Base-by-base conservation (phyloP, 345 rosid genomes). In the Pistacia vera region DNA sequence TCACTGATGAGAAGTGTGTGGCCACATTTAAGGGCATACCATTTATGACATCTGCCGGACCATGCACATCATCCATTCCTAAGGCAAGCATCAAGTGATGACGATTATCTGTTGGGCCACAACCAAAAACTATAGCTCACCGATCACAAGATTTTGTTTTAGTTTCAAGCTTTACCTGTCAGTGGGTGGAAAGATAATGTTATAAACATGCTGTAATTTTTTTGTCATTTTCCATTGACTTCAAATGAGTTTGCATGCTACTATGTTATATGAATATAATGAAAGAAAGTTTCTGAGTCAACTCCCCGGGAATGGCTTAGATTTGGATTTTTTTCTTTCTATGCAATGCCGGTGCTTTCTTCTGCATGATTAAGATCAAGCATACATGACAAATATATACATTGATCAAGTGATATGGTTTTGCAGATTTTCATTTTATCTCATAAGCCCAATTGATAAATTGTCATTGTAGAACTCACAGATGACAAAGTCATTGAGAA, bases 1-100 rank as follows among this genome's bases (percentile, higher is more conserved):
- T 80, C 82, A 90, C 99, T 1, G 93, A 96, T 82, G 99, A 92
- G 57, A 91, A 84, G 74, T 97, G 98, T 10, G 91, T 93, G 67
- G 99, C 99, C 68, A 96, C 97, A 64, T 96, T 81, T 84, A 91
- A 93, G 84, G 99, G 95, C 61, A 81, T 89, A 71, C 95, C 97
- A 57, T 96, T 93, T 71, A 96, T 96, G 97, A 93, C 99, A 20
- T 90, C 93, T 11, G 92, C 88, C 11, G 97, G 98, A 58, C 95
- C 96, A 33, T 88, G 96, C 83, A 84, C 86, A n/a, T 92, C 97
- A 0, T 89, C 84, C 59, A 89, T 92, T 79, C 85, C 93, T 5
- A 91, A 89, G 86, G 98, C 91, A 68, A 83, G 85, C 81, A 87
- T 95, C 87, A 92, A 93, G 82, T 90, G 88, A 93, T 77, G 46